Conservation (phyloP, 1,139 yeast genomes). For the Cylindricascospora bacillispora region DNA sequence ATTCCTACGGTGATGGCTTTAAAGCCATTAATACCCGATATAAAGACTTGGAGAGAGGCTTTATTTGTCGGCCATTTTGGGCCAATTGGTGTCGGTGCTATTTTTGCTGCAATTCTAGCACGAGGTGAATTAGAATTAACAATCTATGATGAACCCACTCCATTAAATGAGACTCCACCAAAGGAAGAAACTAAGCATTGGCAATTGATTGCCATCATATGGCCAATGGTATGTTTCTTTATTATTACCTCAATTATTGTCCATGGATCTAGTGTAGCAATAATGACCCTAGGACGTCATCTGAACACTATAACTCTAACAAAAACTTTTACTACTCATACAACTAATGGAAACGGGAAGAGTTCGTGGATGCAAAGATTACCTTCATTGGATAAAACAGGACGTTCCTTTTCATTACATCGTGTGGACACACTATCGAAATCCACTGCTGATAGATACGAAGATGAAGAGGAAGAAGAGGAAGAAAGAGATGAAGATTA, state of each 20-base stretch:
- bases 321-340: slow-evolving; percentile 68
- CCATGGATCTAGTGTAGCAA: slow-evolving; percentile 96
- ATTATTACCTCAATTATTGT: slow-evolving; percentile 80
- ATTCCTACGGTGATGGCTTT: slow-evolving; percentile 74
- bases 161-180: slow-evolving; percentile 42
- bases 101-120: slow-evolving; percentile 79
- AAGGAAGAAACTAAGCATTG: slow-evolving; percentile 44
- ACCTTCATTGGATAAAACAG: slow-evolving; percentile 61
- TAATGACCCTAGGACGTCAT: slow-evolving; percentile 75
- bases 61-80: slow-evolving; percentile 95
- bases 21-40: slow-evolving; percentile 81
- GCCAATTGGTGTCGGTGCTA: slow-evolving; percentile 96
- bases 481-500: slow-evolving; percentile 2
- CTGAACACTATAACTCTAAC: slow-evolving; percentile 88
- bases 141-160: slow-evolving; percentile 44
- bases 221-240: slow-evolving; percentile 86
- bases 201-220: slow-evolving; percentile 58
- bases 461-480: slow-evolving; percentile 4
- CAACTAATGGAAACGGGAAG: slow-evolving; percentile 48
- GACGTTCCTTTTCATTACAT: slow-evolving; percentile 68
- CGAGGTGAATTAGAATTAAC: slow-evolving; percentile 59
- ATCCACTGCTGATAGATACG: slow-evolving; percentile 4
- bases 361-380: slow-evolving; percentile 77
- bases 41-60: slow-evolving; percentile 92
- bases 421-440: slow-evolving; percentile 51